Percentiles rank a stretch among this genome's conserved stretches.
Conservation (phyloP, 2,329 filamentous ascomycete species). For the Aureobasidium sp. region DNA sequence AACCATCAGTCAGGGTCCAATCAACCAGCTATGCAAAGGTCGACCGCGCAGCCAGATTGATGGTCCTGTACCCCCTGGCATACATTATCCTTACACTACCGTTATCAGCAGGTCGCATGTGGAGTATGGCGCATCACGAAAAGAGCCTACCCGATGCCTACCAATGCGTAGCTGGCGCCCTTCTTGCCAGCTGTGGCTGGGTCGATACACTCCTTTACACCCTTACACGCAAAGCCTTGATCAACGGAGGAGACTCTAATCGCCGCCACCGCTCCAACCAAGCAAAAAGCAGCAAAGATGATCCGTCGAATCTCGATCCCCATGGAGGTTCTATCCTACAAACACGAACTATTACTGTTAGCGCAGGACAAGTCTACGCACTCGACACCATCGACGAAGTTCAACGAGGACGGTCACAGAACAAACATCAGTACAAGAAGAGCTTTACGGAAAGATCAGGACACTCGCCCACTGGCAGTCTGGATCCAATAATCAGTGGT, state of each 20-base stretch:
- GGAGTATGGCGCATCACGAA: slow-evolving; percentile 47
- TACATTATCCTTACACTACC: slow-evolving; percentile 63
- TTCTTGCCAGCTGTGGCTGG: slow-evolving; percentile 53
- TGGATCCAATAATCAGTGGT: slow-evolving; percentile 17
- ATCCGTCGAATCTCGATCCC: background rate
- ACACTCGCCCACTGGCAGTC: slow-evolving; percentile 14
- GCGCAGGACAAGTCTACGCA: slow-evolving; percentile 3
- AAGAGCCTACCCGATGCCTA: slow-evolving; percentile 28
- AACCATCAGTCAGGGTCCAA: background rate
- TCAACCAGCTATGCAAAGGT: slow-evolving; percentile 18
- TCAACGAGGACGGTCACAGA: background rate
- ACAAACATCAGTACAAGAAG: background rate
- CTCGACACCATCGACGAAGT: slow-evolving; percentile 5
- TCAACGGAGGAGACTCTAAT: slow-evolving; percentile 17
- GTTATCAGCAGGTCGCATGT: slow-evolving; percentile 56
- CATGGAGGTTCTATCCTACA: slow-evolving; percentile 22
- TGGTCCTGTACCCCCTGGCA: slow-evolving; percentile 59
- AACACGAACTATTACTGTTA: slow-evolving; percentile 22
- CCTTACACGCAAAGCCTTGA: slow-evolving; percentile 40
- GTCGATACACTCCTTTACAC: slow-evolving; percentile 52
- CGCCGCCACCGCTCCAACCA: background rate
- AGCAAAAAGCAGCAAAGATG: slow-evolving; percentile 16
- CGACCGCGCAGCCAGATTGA: slow-evolving; percentile 44
- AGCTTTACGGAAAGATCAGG: background rate
- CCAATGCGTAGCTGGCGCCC: slow-evolving; percentile 45